Evolutionary conservation across 345 rosid species (phyloP), one percentile per base, ranked within the genome.

Genomic region (Gossypium mustelinum): DNA sequence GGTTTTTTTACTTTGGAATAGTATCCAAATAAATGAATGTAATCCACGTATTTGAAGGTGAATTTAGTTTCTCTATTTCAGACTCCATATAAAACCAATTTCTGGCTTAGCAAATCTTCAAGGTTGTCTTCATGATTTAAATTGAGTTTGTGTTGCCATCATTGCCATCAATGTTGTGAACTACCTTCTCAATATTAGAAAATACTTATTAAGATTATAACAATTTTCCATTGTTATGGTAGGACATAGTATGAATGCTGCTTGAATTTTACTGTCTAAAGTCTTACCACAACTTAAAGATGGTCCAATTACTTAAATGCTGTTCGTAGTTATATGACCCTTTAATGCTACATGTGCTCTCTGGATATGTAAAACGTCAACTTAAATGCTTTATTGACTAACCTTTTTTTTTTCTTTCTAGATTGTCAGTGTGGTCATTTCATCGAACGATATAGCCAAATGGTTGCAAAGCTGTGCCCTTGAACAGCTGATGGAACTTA

Each of bases 381-480:
- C 41, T 68, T 68, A 14, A 12, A 68, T 50, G 22, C 45, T 50
- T 50, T 50, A 25, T 68, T 22, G 25, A 25, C 58, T 14, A 24
- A 47, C 20, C 8, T 27, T 20, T 52, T 50, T 4, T 20, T 83
- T 47, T 64, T 45, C 76, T 47, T 64, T 50, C 75, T 83, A 95
- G 99, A 87, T 90, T 70, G 85, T 85, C 68, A 70, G 58, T 39
- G 82, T 75, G 74, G 81, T 80, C 73, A 78, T 89, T 74, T 84
- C 86, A 75, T 89, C 81, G 75, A 80, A 85, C 80, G 84, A 78
- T 82, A 79, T 87, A 34, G 52, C 70, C 8, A 89, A 89, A 77
- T 95, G 98, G 98, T 81, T 95, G 84, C 93, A 90, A 82, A 77
- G 83, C 61, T 76, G 69, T 79, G 86, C 96, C 78, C 86, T 93